A percentile compares a stretch with the other conserved stretches of the same genome.
phyloP scores from a whole-genome alignment of 768 basidiomycete species.

The Crepidotus variabilis region DNA sequence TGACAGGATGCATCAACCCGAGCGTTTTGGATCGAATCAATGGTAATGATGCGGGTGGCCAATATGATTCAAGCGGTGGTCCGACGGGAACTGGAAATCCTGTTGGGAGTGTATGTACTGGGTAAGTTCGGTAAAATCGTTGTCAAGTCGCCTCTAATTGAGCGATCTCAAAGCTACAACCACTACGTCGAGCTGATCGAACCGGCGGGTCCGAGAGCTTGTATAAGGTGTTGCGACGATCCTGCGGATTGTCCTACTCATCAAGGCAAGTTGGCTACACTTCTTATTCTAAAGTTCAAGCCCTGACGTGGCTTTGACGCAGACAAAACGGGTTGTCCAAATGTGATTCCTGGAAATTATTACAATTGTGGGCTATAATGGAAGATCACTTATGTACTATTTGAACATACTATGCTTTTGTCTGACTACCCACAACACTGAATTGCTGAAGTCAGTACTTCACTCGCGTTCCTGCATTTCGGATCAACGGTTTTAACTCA shows the following conservation, averaged over 20 bases:
- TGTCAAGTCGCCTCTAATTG: conserved; percentile 7
- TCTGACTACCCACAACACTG: too few relatives aligned
- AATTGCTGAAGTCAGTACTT: too few relatives aligned
- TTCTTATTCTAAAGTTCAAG: not conserved
- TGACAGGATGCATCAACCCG: conserved; percentile 54
- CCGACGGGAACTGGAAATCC: conserved; percentile 48
- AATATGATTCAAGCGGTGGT: conserved; percentile 59
- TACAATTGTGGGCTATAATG: conserved; percentile 37
- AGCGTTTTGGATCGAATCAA: conserved; percentile 40
- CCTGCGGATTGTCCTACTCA: conserved; percentile 49
- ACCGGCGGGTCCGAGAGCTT: conserved; percentile 46
- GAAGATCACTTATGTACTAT: not conserved
- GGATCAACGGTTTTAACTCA: too few relatives aligned
- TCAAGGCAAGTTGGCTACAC: conserved; percentile 30
- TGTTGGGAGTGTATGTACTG: conserved; percentile 44
- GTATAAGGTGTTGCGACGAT: conserved; percentile 57
- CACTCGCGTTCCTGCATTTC: too few relatives aligned
- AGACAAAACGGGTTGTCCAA: conserved; percentile 51
- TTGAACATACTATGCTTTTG: not conserved
- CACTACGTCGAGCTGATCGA: conserved; percentile 60
- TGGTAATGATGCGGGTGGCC: conserved; percentile 45
- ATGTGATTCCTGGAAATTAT: conserved; percentile 51
- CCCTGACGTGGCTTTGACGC: not conserved
- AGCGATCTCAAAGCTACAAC: conserved; percentile 34
- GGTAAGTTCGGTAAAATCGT: conserved; percentile 25